Conservation (phyloP, 1,284 basidiomycete species). For the Sanghuangporus weigelae region DNA sequence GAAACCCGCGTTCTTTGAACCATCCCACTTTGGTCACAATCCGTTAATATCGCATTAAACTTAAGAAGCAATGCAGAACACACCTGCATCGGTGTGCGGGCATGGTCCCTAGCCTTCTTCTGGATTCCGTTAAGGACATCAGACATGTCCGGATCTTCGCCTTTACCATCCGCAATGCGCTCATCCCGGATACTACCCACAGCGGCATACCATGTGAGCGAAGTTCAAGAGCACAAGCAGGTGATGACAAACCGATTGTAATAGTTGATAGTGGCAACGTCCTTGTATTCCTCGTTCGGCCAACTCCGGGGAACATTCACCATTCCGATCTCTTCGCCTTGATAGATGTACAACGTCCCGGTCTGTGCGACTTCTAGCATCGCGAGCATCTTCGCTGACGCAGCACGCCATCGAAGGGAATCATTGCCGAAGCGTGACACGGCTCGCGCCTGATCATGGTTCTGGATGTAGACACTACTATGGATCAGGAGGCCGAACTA, state of each 20-base stretch:
- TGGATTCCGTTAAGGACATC: conserved; percentile 53
- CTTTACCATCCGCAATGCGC: conserved; percentile 31
- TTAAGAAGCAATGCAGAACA: background rate
- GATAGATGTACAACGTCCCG: conserved; percentile 70
- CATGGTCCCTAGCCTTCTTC: conserved; percentile 66
- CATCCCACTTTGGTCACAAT: conserved; percentile 47
- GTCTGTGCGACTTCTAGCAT: conserved; percentile 55
- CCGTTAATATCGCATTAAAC: background rate
- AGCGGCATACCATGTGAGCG: background rate
- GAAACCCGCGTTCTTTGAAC: conserved; percentile 55
- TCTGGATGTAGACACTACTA: conserved; percentile 53
- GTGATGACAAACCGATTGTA: conserved; percentile 33
- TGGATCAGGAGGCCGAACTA: background rate
- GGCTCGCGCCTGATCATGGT: conserved; percentile 61
- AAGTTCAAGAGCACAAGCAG: background rate
- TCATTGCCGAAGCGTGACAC: conserved; percentile 67
- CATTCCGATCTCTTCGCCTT: conserved; percentile 70
- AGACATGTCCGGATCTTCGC: conserved; percentile 47
- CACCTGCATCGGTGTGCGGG: conserved; percentile 62
- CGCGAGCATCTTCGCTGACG: conserved; percentile 61
- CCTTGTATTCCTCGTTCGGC: conserved; percentile 71
- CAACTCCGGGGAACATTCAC: conserved; percentile 62
- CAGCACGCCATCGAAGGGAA: conserved; percentile 43
- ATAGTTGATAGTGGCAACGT: conserved; percentile 53
- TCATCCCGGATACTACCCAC: conserved; percentile 35